Evolutionary conservation across 2,329 filamentous ascomycete genomes (phyloP).

Genomic region (Dothidotthia symphoricarpi): DNA sequence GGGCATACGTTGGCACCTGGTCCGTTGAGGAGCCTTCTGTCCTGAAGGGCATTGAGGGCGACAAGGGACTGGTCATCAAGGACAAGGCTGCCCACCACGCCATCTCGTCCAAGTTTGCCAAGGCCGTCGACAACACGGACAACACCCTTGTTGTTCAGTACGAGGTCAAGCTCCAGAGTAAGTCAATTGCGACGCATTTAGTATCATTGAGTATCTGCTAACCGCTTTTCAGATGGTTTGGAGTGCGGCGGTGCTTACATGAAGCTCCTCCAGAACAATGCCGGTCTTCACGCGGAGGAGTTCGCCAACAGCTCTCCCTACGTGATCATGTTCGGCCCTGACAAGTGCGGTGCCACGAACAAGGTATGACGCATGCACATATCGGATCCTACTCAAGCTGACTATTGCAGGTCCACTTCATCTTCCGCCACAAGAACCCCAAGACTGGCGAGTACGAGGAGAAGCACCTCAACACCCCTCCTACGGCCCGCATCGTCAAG

Average conservation of each 20-base stretch:
- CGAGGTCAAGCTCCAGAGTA: slow-evolving; percentile 98
- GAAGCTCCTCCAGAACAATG: slow-evolving; percentile 98
- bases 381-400: slow-evolving; percentile 12
- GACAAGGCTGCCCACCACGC: slow-evolving; percentile 97
- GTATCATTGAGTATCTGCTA: slow-evolving; percentile 13
- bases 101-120: slow-evolving; percentile 97
- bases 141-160: slow-evolving; percentile 98
- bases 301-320: slow-evolving; percentile 97
- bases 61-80: slow-evolving; percentile 97
- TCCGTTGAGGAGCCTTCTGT: slow-evolving; percentile 89
- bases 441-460: slow-evolving; percentile 99
- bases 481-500: slow-evolving; percentile 85
- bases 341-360: slow-evolving; percentile 99
- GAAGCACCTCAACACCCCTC: slow-evolving; percentile 89
- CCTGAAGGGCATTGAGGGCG: slow-evolving; percentile 88
- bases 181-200: slow-evolving; percentile 42
- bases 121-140: slow-evolving; percentile 94
- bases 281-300: slow-evolving; percentile 93
- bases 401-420: slow-evolving; percentile 68
- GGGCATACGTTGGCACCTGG: slow-evolving; percentile 97
- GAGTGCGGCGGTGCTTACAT: slow-evolving; percentile 98
- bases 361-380: slow-evolving; percentile 62
- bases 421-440: slow-evolving; percentile 99
- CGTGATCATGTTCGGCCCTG: slow-evolving; percentile 99
- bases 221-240: slow-evolving; percentile 68